Evolutionary conservation across 805 yeast genomes (phyloP).

Genomic region (Saccharomyces jurei): DNA sequence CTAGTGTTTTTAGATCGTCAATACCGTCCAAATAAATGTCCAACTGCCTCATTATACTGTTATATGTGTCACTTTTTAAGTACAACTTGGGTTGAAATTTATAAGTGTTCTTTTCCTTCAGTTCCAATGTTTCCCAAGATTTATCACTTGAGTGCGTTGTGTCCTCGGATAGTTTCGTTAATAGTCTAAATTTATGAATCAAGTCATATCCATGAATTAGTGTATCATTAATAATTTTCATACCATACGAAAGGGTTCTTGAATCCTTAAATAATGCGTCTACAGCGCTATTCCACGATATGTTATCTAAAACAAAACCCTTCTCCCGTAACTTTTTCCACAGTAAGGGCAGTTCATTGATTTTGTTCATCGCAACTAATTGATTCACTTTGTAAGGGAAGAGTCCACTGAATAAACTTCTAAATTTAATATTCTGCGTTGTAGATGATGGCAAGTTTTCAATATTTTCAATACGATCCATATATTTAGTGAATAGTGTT

Average conservation of each 20-base stretch:
- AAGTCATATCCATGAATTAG: conserved; percentile 33
- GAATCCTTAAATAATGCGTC: conserved; percentile 21
- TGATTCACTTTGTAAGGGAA: conserved; percentile 19
- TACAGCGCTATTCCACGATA: conserved; percentile 28
- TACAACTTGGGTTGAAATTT: conserved; percentile 23
- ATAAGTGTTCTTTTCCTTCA: conserved; percentile 13
- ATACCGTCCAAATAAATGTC: conserved; percentile 22
- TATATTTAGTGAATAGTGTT: conserved; percentile 15
- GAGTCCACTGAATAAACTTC: conserved; percentile 15
- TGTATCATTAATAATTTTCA: conserved; percentile 25
- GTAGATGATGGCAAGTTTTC: conserved; percentile 18
- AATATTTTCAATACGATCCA: conserved; percentile 13
- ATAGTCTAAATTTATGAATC: conserved; percentile 22
- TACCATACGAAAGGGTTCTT: conserved; percentile 25
- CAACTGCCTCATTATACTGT: conserved; percentile 9
- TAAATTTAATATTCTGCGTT: conserved; percentile 14
- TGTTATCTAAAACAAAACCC: conserved; percentile 26
- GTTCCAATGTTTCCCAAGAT: conserved; percentile 15
- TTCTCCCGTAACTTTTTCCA: conserved; percentile 18
- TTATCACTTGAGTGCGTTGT: conserved; percentile 9
- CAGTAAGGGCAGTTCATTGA: conserved; percentile 14
- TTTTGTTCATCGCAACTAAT: conserved; percentile 10
- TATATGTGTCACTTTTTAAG: conserved; percentile 19
- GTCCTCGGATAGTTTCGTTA: conserved; percentile 10
- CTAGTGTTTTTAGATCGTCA: conserved; percentile 5